Conservation (phyloP, 1,284 basidiomycete species). For the Mycena citricolor region DNA sequence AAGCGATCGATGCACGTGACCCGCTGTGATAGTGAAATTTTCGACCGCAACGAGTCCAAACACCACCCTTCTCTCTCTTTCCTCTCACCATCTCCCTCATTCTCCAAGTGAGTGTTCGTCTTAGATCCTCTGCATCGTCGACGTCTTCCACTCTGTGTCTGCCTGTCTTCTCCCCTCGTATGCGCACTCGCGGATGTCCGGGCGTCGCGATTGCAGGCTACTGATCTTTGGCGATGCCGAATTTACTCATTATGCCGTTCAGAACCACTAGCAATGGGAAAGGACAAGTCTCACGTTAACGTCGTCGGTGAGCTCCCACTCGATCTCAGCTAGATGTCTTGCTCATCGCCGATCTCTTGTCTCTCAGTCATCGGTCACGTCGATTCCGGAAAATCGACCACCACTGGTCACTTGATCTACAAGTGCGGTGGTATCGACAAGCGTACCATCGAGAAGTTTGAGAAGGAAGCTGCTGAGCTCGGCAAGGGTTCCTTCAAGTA, state of each 20-base stretch:
- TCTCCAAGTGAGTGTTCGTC: too few relatives aligned
- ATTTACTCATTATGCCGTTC: conserved; percentile 27
- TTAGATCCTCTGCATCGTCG: conserved; percentile 3
- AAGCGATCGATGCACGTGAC: too few relatives aligned
- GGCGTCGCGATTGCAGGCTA: conserved; percentile 24
- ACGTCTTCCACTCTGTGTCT: conserved; percentile 1
- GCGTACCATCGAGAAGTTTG: conserved; percentile 99
- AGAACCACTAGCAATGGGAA: conserved; percentile 79
- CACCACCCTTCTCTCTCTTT: conserved; percentile 7
- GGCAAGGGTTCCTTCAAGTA: conserved; percentile 99
- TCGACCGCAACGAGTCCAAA: conserved; percentile 2
- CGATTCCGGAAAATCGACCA: conserved; percentile 99
- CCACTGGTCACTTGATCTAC: conserved; percentile 99
- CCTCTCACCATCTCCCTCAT: conserved; percentile 7
- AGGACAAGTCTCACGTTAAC: conserved; percentile 88
- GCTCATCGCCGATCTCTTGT: conserved; percentile 27
- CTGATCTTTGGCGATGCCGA: conserved; percentile 32
- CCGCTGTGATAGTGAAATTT: conserved; percentile 7
- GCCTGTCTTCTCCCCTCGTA: conserved; percentile 42
- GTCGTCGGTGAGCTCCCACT: conserved; percentile 75
- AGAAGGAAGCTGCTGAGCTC: conserved; percentile 99
- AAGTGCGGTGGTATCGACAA: conserved; percentile 99
- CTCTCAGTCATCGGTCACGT: conserved; percentile 92
- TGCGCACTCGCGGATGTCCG: conserved; percentile 30
- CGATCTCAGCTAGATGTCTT: conserved; percentile 20